Percentiles rank a stretch among this genome's conserved stretches.
Conservation (phyloP, 176 grass and related monocot species). For the Poa annua region DNA sequence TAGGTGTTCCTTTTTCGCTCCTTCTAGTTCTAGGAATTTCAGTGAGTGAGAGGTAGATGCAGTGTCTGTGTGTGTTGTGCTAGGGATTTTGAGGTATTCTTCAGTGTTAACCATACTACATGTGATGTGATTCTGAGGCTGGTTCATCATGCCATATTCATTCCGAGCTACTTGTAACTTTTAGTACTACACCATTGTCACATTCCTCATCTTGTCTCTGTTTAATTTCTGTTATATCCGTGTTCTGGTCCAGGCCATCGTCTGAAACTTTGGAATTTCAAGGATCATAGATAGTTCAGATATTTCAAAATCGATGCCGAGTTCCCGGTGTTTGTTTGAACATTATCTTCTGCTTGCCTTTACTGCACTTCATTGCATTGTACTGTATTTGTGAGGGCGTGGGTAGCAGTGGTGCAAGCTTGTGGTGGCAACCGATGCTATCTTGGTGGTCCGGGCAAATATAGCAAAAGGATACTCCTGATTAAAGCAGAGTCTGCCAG, state of each 20-base stretch:
- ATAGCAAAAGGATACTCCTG: constrained; percentile 5
- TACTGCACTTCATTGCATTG: background rate
- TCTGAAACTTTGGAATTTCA: too few species aligned
- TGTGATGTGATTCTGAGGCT: constrained; percentile 22
- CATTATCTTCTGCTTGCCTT: background rate
- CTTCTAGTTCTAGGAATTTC: constrained; percentile 46
- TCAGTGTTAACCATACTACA: constrained; percentile 37
- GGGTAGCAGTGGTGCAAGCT: background rate
- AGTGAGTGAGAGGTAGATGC: background rate
- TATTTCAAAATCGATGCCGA: background rate
- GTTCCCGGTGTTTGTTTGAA: background rate
- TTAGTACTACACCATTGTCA: background rate
- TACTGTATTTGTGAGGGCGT: background rate
- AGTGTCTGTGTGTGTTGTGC: background rate
- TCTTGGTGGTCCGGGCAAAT: constrained; percentile 41
- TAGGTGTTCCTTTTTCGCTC: constrained; percentile 46
- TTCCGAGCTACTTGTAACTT: constrained; percentile 20
- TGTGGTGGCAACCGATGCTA: background rate
- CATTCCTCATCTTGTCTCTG: background rate
- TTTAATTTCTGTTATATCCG: background rate
- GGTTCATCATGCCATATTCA: constrained; percentile 18
- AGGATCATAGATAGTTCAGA: too few species aligned
- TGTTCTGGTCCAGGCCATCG: background rate
- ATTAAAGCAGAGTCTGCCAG: background rate
- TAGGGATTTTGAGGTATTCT: constrained; percentile 32